Base-by-base conservation (phyloP, 306 rosid species). In the Prinsepia uniflora region DNA sequence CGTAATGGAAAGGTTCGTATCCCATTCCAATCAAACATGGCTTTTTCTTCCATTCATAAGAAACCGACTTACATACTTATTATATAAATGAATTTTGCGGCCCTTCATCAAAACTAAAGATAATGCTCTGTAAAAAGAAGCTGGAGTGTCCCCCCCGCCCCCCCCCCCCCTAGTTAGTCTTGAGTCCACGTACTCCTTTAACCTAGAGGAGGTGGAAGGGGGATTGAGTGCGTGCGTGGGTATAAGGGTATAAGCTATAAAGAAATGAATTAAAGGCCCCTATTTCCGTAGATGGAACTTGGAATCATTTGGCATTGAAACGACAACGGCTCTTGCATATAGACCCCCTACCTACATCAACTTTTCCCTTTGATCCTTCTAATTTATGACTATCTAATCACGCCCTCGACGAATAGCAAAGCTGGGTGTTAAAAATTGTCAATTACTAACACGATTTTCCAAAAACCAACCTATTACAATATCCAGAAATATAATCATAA, bases 181-280 rank as follows among this genome's bases (percentile, higher is more conserved):
- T 52, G 8, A 52, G 30, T 24, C 4, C 74, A 73, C 54, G 65
- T 49, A 43, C 59, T 49, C 70, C 75, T 86, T 65, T 8, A 61
- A 75, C 78, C 67, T 46, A 19, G 47, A 30, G 36, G 36, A 30
- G 36, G 36, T 30, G 36, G 36, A 30, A 3, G 36, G 36, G 36
- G 36, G 36, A 30, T 30, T 3, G 61, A 63, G 65, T 74, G 30
- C 70, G 78, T 63, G 65, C 69, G 65, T 73, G 70, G 63, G 81
- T 76, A 15, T 39, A 24, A 24, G 36, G 36, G 36, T 30, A 30
- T 30, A 2, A 30, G 36, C 36, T 63, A 5, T 52, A 20, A 7
- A 68, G 76, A 65, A 79, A 54, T 75, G 76, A 70, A 48, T 68
- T 81, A 81, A 76, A 72, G 73, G 79, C 48, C 63, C 6, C n/a